Evolutionary conservation across 1,139 yeast genomes (phyloP).

Genomic region (Geotrichum siamense): DNA sequence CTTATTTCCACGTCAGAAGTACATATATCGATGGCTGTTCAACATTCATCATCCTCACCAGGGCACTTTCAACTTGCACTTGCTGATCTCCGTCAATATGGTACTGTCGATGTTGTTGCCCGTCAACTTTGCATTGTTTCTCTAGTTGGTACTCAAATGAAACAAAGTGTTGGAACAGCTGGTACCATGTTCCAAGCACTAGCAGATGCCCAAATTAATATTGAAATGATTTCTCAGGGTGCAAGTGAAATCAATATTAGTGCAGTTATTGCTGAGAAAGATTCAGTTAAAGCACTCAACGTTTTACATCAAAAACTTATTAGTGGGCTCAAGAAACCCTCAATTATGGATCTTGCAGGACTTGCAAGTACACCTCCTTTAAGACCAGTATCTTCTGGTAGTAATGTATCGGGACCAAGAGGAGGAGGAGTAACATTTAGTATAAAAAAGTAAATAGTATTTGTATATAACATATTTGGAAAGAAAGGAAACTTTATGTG

Average conservation of each 20-base stretch:
- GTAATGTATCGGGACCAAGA: background rate
- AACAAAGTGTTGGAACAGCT: slow-evolving; percentile 91
- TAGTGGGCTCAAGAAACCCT: slow-evolving; percentile 17
- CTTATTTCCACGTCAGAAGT: slow-evolving; percentile 95
- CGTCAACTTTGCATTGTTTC: slow-evolving; percentile 86
- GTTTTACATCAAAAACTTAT: slow-evolving; percentile 76
- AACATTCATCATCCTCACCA: slow-evolving; percentile 48
- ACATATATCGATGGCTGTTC: slow-evolving; percentile 93
- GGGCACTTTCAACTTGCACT: slow-evolving; percentile 59
- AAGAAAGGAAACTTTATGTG: too few relatives aligned
- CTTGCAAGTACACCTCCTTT: background rate
- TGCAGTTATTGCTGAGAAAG: slow-evolving; percentile 81
- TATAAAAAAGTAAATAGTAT: too few relatives aligned
- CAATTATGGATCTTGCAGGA: slow-evolving; percentile 5
- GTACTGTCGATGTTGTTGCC: slow-evolving; percentile 73
- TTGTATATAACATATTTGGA: too few relatives aligned
- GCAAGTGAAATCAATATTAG: slow-evolving; percentile 96
- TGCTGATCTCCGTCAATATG: slow-evolving; percentile 68
- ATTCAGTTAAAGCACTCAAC: slow-evolving; percentile 77
- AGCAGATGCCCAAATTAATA: slow-evolving; percentile 86
- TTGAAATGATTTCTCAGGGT: slow-evolving; percentile 97
- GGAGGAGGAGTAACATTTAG: too few relatives aligned
- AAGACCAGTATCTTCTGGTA: background rate
- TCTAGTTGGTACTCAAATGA: slow-evolving; percentile 94
- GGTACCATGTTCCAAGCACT: slow-evolving; percentile 93